Conservation (phyloP, 129 eudicot species). For the Flaveria bidentis region DNA sequence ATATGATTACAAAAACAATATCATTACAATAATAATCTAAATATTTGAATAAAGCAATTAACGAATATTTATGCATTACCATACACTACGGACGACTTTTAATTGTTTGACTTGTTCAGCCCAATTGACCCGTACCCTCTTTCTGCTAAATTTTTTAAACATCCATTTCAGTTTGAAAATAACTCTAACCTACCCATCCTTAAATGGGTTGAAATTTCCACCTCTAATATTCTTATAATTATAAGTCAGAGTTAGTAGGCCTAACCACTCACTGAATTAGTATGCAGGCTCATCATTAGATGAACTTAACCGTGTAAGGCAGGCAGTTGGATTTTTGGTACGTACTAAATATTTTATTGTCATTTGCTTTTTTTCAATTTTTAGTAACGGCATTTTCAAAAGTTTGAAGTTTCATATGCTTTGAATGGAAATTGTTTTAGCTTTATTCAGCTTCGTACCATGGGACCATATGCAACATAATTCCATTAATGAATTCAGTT, state of each 20-base stretch:
- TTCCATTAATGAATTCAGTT: neutral
- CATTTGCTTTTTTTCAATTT: neutral
- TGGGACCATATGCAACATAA: neutral
- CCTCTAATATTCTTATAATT: neutral
- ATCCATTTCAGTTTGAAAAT: neutral
- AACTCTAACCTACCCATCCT: neutral
- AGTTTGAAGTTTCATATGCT: neutral
- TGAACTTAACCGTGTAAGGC: constrained; percentile 63
- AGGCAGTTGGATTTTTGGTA: constrained; percentile 91
- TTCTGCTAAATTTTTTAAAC: neutral
- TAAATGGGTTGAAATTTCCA: neutral
- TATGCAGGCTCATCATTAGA: constrained; percentile 70
- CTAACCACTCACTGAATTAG: constrained; percentile 44
- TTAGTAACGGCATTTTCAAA: neutral
- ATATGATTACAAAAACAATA: neutral
- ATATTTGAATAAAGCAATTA: neutral
- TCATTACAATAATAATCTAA: neutral
- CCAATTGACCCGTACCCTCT: neutral
- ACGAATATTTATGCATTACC: neutral
- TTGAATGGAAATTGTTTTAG: neutral
- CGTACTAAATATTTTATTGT: neutral
- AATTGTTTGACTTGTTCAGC: neutral
- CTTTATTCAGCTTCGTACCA: neutral
- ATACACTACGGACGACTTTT: neutral
- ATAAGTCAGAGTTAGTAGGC: constrained; percentile 13